phyloP scores from a whole-genome alignment of 352 stramenopile species.

The Thraustochytrium sp. region DNA sequence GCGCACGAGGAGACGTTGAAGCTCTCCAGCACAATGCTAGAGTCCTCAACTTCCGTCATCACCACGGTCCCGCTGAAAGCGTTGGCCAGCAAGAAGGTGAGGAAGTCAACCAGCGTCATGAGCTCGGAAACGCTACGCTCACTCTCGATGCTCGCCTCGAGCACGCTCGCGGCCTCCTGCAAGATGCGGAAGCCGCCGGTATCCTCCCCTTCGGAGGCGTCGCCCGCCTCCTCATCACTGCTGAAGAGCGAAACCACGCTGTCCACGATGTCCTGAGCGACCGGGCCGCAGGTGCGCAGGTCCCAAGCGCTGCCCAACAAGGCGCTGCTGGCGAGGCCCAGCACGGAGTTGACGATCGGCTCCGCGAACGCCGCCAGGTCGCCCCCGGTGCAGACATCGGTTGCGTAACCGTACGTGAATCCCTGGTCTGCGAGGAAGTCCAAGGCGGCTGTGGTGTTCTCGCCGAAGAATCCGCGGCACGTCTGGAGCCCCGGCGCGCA shows the following conservation, averaged over 20 bases:
- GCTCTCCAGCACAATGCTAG: neutral
- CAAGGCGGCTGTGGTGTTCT: neutral
- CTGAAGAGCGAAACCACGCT: too few species aligned
- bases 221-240: too few species aligned
- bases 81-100: neutral
- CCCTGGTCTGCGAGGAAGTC: neutral
- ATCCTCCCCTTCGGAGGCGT: too few species aligned
- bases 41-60: neutral
- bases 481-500: neutral
- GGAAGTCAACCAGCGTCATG: neutral
- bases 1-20: neutral
- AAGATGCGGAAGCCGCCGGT: too few species aligned
- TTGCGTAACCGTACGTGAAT: neutral
- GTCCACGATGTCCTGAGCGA: too few species aligned
- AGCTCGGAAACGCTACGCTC: too few species aligned
- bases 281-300: too few species aligned
- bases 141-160: too few species aligned
- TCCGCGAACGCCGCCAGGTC: neutral
- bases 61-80: neutral
- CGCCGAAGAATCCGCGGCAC: neutral
- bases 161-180: too few species aligned
- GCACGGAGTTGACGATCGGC: neutral
- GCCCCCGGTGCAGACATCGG: neutral
- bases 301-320: too few species aligned
- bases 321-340: too few species aligned